These are phyloP conservation scores for Phytomonas sp. DNA, from an alignment of 208 protist species.

Conservation along the genomic window DNA sequence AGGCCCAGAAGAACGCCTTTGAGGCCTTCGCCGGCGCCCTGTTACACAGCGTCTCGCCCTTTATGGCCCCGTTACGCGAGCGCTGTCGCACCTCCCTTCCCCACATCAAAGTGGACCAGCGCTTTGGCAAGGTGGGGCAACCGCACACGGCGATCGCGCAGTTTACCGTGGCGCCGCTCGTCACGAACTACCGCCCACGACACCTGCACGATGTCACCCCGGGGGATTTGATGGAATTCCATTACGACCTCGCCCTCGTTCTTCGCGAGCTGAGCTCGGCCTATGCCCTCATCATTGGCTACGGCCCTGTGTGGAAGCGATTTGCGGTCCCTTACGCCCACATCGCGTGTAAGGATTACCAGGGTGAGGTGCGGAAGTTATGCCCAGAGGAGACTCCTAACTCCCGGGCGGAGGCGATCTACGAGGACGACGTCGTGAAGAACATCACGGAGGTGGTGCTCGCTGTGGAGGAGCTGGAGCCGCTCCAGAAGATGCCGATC, in stretches of 20 bases:
- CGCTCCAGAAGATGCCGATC: slow-evolving; percentile 60
- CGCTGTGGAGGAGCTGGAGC: slow-evolving; percentile 62
- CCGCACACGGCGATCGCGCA: slow-evolving; percentile 80
- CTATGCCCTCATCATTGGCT: slow-evolving; percentile 58
- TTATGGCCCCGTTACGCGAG: slow-evolving; percentile 77
- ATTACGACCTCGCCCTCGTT: slow-evolving; percentile 78
- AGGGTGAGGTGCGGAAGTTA: slow-evolving; percentile 63
- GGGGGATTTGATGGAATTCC: slow-evolving; percentile 83
- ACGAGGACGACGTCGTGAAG: slow-evolving; percentile 81
- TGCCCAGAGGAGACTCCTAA: slow-evolving; percentile 85
- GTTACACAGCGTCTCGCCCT: slow-evolving; percentile 76
- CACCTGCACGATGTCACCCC: slow-evolving; percentile 85
- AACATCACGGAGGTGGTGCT: slow-evolving; percentile 79
- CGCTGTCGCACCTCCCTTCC: slow-evolving; percentile 66
- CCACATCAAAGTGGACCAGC: slow-evolving; percentile 85
- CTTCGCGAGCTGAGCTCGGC: slow-evolving; percentile 44
- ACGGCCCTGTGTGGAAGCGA: slow-evolving; percentile 80
- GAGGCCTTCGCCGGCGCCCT: slow-evolving; percentile 82
- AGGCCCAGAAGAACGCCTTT: slow-evolving; percentile 80
- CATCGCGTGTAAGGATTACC: slow-evolving; percentile 66
- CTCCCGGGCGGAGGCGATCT: slow-evolving; percentile 68
- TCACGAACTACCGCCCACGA: slow-evolving; percentile 80
- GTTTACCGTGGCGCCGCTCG: slow-evolving; percentile 77
- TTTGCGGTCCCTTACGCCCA: slow-evolving; percentile 81
- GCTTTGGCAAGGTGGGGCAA: slow-evolving; percentile 78